Conservation (phyloP, 495 filamentous ascomycete genomes). For the Penicillium antarcticum region DNA sequence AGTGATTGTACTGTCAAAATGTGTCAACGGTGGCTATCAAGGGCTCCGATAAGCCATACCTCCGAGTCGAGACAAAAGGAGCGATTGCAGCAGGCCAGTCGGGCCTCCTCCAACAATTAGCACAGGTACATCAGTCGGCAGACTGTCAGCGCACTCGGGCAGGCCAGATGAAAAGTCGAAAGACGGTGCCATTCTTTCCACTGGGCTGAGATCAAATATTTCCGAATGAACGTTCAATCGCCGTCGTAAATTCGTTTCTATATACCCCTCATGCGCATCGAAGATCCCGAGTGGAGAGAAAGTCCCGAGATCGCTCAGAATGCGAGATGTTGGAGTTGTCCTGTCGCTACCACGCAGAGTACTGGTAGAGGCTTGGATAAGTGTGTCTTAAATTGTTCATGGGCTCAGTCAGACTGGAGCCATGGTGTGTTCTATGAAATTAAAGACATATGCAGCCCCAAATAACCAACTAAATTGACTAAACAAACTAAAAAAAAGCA, state of each 20-base stretch:
- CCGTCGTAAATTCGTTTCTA: too few species aligned
- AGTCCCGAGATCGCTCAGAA: not conserved
- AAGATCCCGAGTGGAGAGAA: not conserved
- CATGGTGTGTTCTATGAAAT: too few species aligned
- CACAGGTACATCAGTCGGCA: constrained; percentile 18
- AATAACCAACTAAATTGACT: too few species aligned
- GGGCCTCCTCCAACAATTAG: constrained; percentile 37
- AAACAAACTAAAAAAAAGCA: too few species aligned
- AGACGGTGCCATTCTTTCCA: not conserved
- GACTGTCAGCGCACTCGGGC: not conserved
- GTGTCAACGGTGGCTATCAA: not conserved
- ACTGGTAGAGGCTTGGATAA: not conserved
- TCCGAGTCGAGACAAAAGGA: constrained; percentile 22
- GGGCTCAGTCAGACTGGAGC: too few species aligned
- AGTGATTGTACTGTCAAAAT: constrained; percentile 15
- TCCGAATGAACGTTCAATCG: too few species aligned
- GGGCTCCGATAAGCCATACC: not conserved
- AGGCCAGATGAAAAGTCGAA: not conserved
- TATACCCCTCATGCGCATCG: not conserved
- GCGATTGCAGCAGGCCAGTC: constrained; percentile 25
- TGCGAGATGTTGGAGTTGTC: not conserved
- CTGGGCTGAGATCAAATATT: not conserved
- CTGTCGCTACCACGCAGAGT: too few species aligned
- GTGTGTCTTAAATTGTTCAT: too few species aligned
- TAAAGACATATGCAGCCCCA: too few species aligned